phyloP scores from a whole-genome alignment of 2,329 filamentous ascomycete species.

The Sarocladiaceae sp. region DNA sequence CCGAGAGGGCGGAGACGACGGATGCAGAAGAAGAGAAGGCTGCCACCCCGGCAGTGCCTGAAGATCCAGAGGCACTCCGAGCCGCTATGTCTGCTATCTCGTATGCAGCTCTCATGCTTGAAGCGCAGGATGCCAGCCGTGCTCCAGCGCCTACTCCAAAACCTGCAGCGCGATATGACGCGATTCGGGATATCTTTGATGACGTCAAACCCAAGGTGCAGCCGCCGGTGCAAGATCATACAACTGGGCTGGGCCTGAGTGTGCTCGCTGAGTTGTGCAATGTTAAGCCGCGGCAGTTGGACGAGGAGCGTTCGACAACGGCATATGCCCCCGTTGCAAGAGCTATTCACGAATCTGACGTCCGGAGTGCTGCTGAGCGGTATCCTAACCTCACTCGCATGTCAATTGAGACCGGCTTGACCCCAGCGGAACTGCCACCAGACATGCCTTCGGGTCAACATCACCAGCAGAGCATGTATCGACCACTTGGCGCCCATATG shows the following conservation, averaged over 20 bases:
- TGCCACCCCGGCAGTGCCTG: not conserved
- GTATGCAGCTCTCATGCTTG: conserved; percentile 17
- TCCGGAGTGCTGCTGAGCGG: not conserved
- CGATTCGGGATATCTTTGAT: conserved; percentile 36
- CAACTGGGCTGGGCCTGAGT: conserved; percentile 21
- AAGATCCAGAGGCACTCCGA: conserved; percentile 11
- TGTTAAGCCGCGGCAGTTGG: conserved; percentile 21
- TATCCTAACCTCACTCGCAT: not conserved
- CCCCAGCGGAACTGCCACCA: not conserved
- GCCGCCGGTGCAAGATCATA: conserved; percentile 17
- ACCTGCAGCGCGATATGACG: conserved; percentile 20
- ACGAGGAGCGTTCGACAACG: not conserved
- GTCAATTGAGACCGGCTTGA: not conserved
- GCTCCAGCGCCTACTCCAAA: conserved; percentile 11
- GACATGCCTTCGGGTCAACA: not conserved
- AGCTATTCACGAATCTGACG: not conserved
- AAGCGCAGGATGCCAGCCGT: conserved; percentile 10
- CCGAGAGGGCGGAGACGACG: conserved; percentile 16
- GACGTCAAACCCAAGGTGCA: conserved; percentile 27
- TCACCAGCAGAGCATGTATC: not conserved
- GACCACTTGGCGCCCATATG: not conserved
- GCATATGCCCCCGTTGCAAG: not conserved
- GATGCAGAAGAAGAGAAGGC: conserved; percentile 11
- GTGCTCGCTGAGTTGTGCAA: conserved; percentile 31
- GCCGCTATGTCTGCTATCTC: conserved; percentile 14